phyloP scores from a whole-genome alignment of 1,284 basidiomycete genomes.

The Tilletia caries region DNA sequence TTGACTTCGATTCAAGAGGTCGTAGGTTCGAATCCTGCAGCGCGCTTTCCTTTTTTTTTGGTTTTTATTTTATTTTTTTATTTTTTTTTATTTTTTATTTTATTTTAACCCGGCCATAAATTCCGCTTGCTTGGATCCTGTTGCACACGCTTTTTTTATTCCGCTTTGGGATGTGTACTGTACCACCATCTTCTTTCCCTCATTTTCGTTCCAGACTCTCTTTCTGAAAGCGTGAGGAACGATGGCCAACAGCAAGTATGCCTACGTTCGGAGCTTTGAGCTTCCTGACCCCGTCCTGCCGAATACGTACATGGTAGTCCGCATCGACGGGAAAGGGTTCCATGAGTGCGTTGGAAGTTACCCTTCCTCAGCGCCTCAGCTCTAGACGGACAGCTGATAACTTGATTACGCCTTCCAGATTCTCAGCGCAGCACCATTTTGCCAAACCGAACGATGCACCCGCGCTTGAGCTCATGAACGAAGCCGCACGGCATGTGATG shows the following conservation, averaged over 20 bases:
- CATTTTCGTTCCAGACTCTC: too few relatives aligned
- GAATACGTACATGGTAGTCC: constrained; percentile 76
- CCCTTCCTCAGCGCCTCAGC: too few relatives aligned
- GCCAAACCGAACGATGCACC: constrained; percentile 84
- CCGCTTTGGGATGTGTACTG: too few relatives aligned
- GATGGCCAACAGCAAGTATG: constrained; percentile 89
- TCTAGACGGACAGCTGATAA: too few relatives aligned
- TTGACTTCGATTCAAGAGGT: constrained; percentile 7
- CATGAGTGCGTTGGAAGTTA: constrained; percentile 65
- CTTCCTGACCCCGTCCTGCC: constrained; percentile 81
- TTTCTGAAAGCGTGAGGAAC: too few relatives aligned
- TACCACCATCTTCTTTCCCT: too few relatives aligned
- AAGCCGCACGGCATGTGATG: constrained; percentile 78
- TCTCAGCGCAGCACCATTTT: constrained; percentile 79
- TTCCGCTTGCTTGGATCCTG: too few relatives aligned
- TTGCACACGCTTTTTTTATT: too few relatives aligned
- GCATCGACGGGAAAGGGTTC: constrained; percentile 91
- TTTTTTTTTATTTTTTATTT: not conserved
- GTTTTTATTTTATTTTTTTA: not conserved
- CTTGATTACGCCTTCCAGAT: constrained; percentile 59
- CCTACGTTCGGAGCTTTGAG: constrained; percentile 87
- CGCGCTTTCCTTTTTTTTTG: constrained; percentile 1
- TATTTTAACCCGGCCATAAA: too few relatives aligned
- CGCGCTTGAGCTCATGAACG: constrained; percentile 88
- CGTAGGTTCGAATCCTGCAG: constrained; percentile 11